Evolutionary conservation across 768 basidiomycete genomes (phyloP).

Genomic region (Hemileccinum impolitum): DNA sequence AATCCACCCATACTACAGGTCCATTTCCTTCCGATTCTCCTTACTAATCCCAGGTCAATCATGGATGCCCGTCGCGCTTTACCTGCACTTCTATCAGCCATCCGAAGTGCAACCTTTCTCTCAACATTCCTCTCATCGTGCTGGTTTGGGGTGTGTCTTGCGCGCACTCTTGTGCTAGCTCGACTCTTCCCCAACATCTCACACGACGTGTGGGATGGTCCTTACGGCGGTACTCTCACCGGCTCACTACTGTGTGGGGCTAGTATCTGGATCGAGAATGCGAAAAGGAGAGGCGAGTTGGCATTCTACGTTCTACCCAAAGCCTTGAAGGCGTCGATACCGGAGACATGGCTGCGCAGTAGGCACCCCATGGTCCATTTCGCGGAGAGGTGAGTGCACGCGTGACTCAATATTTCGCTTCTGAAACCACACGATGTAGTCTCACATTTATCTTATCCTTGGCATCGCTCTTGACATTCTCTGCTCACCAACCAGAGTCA

Average conservation of each 20-base stretch:
- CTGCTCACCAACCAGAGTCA: slow-evolving; percentile 56
- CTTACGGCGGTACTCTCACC: slow-evolving; percentile 60
- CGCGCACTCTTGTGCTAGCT: slow-evolving; percentile 63
- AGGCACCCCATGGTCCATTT: slow-evolving; percentile 38
- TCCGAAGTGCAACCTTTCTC: slow-evolving; percentile 70
- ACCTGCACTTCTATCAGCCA: slow-evolving; percentile 43
- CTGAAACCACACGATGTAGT: slow-evolving; percentile 34
- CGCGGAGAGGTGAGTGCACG: slow-evolving; percentile 50
- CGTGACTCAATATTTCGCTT: background rate
- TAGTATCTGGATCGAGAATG: slow-evolving; percentile 79
- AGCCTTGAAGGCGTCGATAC: slow-evolving; percentile 62
- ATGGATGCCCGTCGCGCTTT: slow-evolving; percentile 42
- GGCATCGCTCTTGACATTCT: slow-evolving; percentile 61
- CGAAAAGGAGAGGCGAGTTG: slow-evolving; percentile 70
- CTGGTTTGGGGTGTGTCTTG: slow-evolving; percentile 68
- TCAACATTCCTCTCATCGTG: slow-evolving; percentile 67
- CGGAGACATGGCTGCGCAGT: slow-evolving; percentile 49
- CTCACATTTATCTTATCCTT: slow-evolving; percentile 60
- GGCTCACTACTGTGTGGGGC: slow-evolving; percentile 69
- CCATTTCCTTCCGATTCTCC: slow-evolving; percentile 63
- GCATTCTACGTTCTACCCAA: slow-evolving; percentile 74
- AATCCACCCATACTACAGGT: slow-evolving; percentile 40
- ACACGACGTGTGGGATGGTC: slow-evolving; percentile 79
- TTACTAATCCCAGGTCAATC: slow-evolving; percentile 55
- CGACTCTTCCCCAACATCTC: slow-evolving; percentile 63